These are phyloP conservation scores for Neurospora sp. DNA, from an alignment of 495 filamentous ascomycete genomes.

Conservation along the genomic window DNA sequence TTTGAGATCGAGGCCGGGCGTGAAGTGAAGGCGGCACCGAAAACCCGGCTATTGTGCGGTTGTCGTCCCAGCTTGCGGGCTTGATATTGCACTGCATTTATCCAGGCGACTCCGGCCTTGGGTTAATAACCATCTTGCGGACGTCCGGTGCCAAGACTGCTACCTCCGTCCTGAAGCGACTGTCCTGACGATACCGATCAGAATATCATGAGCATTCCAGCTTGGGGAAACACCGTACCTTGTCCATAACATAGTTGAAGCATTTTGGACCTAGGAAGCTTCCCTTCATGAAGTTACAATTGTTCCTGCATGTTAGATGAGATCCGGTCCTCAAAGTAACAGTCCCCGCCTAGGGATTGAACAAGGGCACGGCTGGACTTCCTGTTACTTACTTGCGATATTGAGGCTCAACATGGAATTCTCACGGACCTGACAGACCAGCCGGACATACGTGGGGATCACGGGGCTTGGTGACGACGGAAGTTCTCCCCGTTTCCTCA, in stretches of 20 bases:
- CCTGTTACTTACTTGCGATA: neutral
- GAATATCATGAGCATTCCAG: neutral
- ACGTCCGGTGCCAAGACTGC: constrained; percentile 11
- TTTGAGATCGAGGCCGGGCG: neutral
- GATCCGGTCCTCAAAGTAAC: neutral
- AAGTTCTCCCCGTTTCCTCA: neutral
- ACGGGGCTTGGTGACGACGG: neutral
- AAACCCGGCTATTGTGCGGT: neutral
- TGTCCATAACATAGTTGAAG: neutral
- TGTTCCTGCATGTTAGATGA: constrained; percentile 13
- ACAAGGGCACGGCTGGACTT: neutral
- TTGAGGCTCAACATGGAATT: neutral
- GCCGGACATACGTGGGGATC: neutral
- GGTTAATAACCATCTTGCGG: constrained; percentile 17
- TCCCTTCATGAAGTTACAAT: constrained; percentile 8
- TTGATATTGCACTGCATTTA: constrained; percentile 17
- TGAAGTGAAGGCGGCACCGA: neutral
- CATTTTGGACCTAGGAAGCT: neutral
- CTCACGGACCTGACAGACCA: neutral
- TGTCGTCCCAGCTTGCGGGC: neutral
- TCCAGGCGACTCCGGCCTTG: constrained; percentile 15
- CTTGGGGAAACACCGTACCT: neutral
- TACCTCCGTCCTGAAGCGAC: constrained; percentile 1
- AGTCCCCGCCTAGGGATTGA: neutral
- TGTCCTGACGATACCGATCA: neutral